Conservation (phyloP, 495 filamentous ascomycete genomes). For the Neurospora sp. region DNA sequence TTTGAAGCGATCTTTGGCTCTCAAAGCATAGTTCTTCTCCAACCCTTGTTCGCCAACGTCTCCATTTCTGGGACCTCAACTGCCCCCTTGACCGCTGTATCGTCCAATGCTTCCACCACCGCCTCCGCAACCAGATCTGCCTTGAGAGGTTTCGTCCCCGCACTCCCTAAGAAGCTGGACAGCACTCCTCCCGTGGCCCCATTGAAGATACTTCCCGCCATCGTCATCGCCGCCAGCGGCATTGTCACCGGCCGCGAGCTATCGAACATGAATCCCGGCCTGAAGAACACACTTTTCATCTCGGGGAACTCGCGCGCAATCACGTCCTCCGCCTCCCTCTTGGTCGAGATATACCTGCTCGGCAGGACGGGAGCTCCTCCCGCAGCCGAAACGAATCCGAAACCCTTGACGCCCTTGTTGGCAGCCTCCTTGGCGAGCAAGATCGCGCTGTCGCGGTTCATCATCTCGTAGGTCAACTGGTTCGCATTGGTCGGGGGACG, state of each 20-base stretch:
- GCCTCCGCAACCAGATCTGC: conserved; percentile 79
- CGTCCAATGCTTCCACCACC: conserved; percentile 66
- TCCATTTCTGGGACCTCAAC: conserved; percentile 63
- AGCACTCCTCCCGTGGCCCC: conserved; percentile 61
- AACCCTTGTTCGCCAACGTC: conserved; percentile 59
- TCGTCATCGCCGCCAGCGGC: conserved; percentile 65
- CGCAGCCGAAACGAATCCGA: conserved; percentile 82
- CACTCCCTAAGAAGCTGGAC: conserved; percentile 65
- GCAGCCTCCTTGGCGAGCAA: conserved; percentile 74
- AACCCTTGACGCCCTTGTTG: conserved; percentile 50
- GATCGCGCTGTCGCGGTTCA: conserved; percentile 86
- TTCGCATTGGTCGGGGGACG: conserved; percentile 28
- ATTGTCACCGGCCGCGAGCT: conserved; percentile 70
- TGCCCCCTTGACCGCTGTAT: conserved; percentile 57
- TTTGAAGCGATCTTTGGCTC: conserved; percentile 1
- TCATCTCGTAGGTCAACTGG: conserved; percentile 91
- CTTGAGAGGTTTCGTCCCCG: conserved; percentile 76
- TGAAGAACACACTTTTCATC: conserved; percentile 71
- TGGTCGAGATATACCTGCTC: conserved; percentile 77
- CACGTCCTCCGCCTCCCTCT: conserved; percentile 76
- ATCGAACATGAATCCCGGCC: conserved; percentile 86
- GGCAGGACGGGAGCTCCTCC: conserved; percentile 78
- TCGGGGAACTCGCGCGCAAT: conserved; percentile 61
- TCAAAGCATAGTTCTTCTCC: conserved; percentile 76
- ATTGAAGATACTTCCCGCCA: conserved; percentile 62